Conservation (phyloP, 306 rosid genomes). For the Vachellia pachyceras region DNA sequence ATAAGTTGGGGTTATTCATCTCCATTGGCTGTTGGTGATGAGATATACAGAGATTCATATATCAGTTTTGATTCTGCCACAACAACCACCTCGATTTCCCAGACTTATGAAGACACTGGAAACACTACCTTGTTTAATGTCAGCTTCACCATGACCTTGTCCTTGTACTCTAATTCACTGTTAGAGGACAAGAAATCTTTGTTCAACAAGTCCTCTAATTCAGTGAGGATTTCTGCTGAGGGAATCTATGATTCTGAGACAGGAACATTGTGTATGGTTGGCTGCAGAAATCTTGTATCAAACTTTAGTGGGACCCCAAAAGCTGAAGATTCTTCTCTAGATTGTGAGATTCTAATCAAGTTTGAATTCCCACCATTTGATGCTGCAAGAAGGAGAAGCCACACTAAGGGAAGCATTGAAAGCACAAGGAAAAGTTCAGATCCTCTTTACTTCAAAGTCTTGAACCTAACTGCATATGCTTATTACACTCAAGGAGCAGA, state of each 20-base stretch:
- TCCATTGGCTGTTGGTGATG: slow-evolving; percentile 49
- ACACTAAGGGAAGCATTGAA: slow-evolving; percentile 48
- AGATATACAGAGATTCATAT: neutral
- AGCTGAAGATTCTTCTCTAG: slow-evolving; percentile 27
- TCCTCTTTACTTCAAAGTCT: slow-evolving; percentile 48
- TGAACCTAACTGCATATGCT: slow-evolving; percentile 38
- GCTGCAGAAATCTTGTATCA: slow-evolving; percentile 43
- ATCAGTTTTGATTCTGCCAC: neutral
- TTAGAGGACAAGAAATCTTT: neutral
- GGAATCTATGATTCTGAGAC: slow-evolving; percentile 53
- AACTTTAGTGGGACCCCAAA: neutral
- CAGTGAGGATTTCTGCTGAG: slow-evolving; percentile 46
- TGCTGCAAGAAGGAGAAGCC: neutral
- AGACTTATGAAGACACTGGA: neutral
- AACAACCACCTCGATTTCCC: neutral
- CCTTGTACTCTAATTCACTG: neutral
- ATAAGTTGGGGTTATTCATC: slow-evolving; percentile 39
- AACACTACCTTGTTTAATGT: slow-evolving; percentile 36
- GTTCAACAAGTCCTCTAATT: neutral
- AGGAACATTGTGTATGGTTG: slow-evolving; percentile 65
- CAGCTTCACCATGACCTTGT: slow-evolving; percentile 35
- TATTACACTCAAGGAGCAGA: slow-evolving; percentile 3
- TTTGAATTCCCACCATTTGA: slow-evolving; percentile 44
- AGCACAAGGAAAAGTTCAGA: slow-evolving; percentile 46
- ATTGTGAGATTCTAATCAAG: slow-evolving; percentile 51